Percentiles rank a stretch among this genome's conserved stretches.
Conservation (phyloP, 352 stramenopile species). For the Thraustotheca clavata region DNA sequence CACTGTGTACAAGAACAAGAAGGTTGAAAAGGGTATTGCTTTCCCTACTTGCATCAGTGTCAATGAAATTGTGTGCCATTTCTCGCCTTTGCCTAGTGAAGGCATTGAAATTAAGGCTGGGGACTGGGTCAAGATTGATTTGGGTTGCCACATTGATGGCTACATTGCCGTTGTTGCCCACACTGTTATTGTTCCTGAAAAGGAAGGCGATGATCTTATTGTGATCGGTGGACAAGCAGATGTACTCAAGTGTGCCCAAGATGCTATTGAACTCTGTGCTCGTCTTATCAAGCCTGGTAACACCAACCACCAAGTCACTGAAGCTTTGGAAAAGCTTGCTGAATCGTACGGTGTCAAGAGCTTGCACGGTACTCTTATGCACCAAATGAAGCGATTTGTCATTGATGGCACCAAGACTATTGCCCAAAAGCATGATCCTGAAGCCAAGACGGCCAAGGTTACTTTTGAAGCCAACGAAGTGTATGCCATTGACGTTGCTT, state of each 20-base stretch:
- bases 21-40: slow-evolving; percentile 97
- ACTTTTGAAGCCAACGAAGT: slow-evolving; percentile 97
- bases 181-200: slow-evolving; percentile 90
- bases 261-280: slow-evolving; percentile 94
- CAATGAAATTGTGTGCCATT: slow-evolving; percentile 99
- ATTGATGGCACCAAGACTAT: slow-evolving; percentile 98
- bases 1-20: slow-evolving; percentile 96
- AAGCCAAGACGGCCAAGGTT: slow-evolving; percentile 76
- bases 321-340: slow-evolving; percentile 92
- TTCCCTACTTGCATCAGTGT: slow-evolving; percentile 99
- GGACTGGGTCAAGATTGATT: slow-evolving; percentile 91
- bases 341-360: slow-evolving; percentile 95
- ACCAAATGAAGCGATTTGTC: slow-evolving; percentile 98
- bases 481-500: slow-evolving; percentile 98
- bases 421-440: slow-evolving; percentile 85
- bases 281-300: slow-evolving; percentile 96
- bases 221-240: slow-evolving; percentile 82
- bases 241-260: slow-evolving; percentile 95
- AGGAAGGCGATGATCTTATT: slow-evolving; percentile 44
- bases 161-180: slow-evolving; percentile 98
- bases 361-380: slow-evolving; percentile 97
- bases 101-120: slow-evolving; percentile 65
- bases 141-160: slow-evolving; percentile 99
- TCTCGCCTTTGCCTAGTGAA: slow-evolving; percentile 90
- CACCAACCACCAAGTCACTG: slow-evolving; percentile 94